Conservation (phyloP, 2,329 filamentous ascomycete species). For the Monosporascus sp. region DNA sequence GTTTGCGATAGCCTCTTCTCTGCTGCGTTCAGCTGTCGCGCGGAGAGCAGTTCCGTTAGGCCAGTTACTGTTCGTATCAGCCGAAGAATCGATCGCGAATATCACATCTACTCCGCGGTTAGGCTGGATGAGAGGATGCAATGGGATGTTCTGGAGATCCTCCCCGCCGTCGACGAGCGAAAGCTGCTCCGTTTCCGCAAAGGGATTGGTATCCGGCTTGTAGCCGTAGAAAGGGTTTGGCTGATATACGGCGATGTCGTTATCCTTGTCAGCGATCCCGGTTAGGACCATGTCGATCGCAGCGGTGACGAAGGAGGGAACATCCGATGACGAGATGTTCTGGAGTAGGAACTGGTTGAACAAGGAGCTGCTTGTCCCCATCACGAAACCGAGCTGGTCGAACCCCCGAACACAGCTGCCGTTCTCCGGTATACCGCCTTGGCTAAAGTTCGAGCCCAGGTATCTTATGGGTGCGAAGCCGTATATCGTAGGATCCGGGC, state of each 20-base stretch:
- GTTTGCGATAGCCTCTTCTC: slow-evolving; percentile 47
- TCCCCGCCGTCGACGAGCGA: slow-evolving; percentile 75
- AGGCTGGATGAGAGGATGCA: slow-evolving; percentile 73
- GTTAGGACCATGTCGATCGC: slow-evolving; percentile 48
- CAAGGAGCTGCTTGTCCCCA: slow-evolving; percentile 79
- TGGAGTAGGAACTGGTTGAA: slow-evolving; percentile 75
- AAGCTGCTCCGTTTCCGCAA: slow-evolving; percentile 48
- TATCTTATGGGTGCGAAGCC: slow-evolving; percentile 68
- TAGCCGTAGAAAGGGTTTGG: slow-evolving; percentile 73
- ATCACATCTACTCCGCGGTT: slow-evolving; percentile 70
- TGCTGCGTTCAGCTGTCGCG: slow-evolving; percentile 66
- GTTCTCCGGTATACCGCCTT: slow-evolving; percentile 50
- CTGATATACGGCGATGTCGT: slow-evolving; percentile 68
- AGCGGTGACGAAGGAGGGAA: slow-evolving; percentile 45
- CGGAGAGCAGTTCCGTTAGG: slow-evolving; percentile 73
- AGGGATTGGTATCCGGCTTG: slow-evolving; percentile 53
- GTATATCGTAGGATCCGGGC: slow-evolving; percentile 66
- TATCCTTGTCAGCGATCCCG: slow-evolving; percentile 49
- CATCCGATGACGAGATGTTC: slow-evolving; percentile 44
- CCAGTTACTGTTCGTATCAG: slow-evolving; percentile 64
- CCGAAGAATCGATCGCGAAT: slow-evolving; percentile 74
- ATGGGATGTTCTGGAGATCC: slow-evolving; percentile 72
- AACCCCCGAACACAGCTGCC: slow-evolving; percentile 69
- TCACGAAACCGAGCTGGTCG: slow-evolving; percentile 76
- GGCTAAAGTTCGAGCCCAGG: slow-evolving; percentile 66